Evolutionary conservation across 495 filamentous ascomycete genomes (phyloP).

Genomic region (Lentithecium fluviatile): DNA sequence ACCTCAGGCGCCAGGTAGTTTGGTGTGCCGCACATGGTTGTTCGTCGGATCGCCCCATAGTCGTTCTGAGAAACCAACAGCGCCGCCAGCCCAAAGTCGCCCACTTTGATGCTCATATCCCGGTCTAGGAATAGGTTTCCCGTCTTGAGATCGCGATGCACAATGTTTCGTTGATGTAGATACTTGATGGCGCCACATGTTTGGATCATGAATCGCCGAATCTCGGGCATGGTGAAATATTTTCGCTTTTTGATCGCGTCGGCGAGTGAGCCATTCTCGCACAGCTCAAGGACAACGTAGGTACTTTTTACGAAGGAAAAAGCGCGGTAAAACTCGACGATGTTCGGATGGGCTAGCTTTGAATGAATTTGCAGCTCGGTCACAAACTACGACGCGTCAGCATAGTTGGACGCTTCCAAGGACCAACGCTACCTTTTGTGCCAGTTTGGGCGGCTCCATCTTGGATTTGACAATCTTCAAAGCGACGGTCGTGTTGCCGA

Average conservation of each 20-base stretch:
- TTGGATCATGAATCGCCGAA: constrained; percentile 87
- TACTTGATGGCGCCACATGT: constrained; percentile 96
- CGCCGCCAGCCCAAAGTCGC: constrained; percentile 96
- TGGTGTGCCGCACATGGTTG: constrained; percentile 92
- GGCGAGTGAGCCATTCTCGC: constrained; percentile 95
- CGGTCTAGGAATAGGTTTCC: constrained; percentile 95
- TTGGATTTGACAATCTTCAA: constrained; percentile 89
- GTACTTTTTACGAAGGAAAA: constrained; percentile 87
- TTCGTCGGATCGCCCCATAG: constrained; percentile 64
- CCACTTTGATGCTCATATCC: constrained; percentile 96
- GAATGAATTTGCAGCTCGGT: constrained; percentile 97
- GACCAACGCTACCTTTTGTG: constrained; percentile 69
- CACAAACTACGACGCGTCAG: constrained; percentile 71
- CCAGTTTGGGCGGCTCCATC: constrained; percentile 78
- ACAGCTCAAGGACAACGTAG: constrained; percentile 92
- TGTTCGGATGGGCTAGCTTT: constrained; percentile 90
- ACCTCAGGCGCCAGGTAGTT: constrained; percentile 99
- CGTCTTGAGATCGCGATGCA: constrained; percentile 96
- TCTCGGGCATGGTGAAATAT: constrained; percentile 84
- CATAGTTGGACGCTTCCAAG: constrained; percentile 2
- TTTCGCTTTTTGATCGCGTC: constrained; percentile 92
- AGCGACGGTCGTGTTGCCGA: constrained; percentile 62
- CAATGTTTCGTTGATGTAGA: constrained; percentile 89
- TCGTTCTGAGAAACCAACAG: constrained; percentile 83
- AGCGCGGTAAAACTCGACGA: constrained; percentile 90